Percentiles rank a stretch among this genome's conserved stretches.
These are phyloP conservation scores for Populus ilicifolia DNA, from an alignment of 345 rosid genomes.

Conservation along the genomic window DNA sequence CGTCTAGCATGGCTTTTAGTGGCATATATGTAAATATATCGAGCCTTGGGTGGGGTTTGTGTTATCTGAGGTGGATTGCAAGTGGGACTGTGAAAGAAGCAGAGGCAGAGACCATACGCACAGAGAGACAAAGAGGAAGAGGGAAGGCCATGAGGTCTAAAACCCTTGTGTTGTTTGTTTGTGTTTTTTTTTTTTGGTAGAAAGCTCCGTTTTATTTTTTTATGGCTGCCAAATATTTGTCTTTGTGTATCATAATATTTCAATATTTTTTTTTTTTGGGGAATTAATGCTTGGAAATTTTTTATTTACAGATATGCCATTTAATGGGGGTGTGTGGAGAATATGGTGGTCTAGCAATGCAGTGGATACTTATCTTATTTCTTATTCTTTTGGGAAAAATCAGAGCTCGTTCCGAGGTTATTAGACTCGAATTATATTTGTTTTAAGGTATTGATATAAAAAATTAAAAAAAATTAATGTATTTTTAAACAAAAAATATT, in stretches of 20 bases:
- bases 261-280: neutral
- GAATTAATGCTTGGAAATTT: neutral
- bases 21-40: conserved; percentile 8
- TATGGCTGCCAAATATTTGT: conserved; percentile 4
- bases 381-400: neutral
- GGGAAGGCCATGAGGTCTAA: conserved; percentile 5
- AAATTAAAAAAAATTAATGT: no score
- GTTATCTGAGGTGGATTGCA: conserved; percentile 13
- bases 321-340: neutral
- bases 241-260: neutral
- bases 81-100: conserved; percentile 24
- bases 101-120: conserved; percentile 21
- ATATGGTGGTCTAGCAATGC: neutral
- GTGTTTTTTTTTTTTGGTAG: no score
- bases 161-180: conserved; percentile 23
- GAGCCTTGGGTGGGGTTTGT: neutral
- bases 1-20: conserved; percentile 33
- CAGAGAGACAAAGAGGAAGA: neutral
- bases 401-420: no score
- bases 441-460: no score
- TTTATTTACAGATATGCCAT: neutral
- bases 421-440: no score
- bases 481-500: no score
- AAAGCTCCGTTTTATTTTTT: neutral
- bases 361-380: neutral